A percentile compares a stretch with the other conserved stretches of the same genome.
Evolutionary conservation across 495 filamentous ascomycete genomes (phyloP).

Genomic region (Aspergillus nanangensis): DNA sequence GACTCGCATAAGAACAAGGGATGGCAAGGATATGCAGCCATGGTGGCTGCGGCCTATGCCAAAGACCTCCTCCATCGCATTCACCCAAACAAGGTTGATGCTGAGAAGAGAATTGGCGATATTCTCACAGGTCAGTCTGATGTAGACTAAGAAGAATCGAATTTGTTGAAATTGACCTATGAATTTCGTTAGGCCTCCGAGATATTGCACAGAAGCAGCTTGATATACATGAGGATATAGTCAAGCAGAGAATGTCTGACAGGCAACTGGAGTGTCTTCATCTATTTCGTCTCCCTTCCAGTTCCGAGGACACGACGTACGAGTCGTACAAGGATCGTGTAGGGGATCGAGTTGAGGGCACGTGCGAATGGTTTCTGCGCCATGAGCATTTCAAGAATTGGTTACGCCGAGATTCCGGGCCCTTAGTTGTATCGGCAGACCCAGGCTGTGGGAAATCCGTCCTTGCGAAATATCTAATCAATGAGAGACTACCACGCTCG

Average conservation of each 20-base stretch:
- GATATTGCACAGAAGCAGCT: conserved; percentile 11
- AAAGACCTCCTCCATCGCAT: conserved; percentile 19
- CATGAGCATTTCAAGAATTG: conserved; percentile 19
- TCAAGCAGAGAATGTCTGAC: conserved; percentile 11
- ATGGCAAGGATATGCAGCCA: conserved; percentile 20
- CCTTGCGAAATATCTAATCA: conserved; percentile 27
- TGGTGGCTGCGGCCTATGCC: conserved; percentile 25
- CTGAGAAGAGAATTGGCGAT: conserved; percentile 22
- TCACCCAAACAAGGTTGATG: background rate
- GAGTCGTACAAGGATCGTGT: conserved; percentile 17
- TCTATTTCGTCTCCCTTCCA: conserved; percentile 21
- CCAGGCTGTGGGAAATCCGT: conserved; percentile 42
- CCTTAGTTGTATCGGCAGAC: conserved; percentile 35
- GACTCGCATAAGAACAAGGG: conserved; percentile 2
- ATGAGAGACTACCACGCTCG: conserved; percentile 14
- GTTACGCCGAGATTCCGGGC: conserved; percentile 10
- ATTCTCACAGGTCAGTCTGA: conserved; percentile 17
- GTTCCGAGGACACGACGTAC: conserved; percentile 12
- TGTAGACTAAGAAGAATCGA: background rate
- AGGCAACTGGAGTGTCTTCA: conserved; percentile 25
- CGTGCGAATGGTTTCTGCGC: conserved; percentile 31
- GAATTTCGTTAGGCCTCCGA: background rate
- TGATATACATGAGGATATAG: conserved; percentile 9
- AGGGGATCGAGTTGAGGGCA: conserved; percentile 20
- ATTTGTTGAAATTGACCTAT: background rate